These are phyloP conservation scores for Blastomyces emzantsi DNA, from an alignment of 2,329 filamentous ascomycete species.

Conservation along the genomic window DNA sequence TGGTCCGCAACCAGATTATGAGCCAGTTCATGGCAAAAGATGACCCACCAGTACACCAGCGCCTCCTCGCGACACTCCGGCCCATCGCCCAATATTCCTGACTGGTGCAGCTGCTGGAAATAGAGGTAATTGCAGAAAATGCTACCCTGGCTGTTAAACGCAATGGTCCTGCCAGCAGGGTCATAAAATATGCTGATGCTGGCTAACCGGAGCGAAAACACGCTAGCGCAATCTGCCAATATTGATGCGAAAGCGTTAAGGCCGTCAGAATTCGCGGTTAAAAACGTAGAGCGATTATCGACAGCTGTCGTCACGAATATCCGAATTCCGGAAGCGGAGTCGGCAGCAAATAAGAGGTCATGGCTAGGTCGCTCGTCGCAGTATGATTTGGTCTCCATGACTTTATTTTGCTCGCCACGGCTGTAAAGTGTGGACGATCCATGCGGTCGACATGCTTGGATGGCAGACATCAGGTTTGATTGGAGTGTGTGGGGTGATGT, in stretches of 20 bases:
- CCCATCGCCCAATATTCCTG: conserved; percentile 34
- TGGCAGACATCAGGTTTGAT: conserved; percentile 58
- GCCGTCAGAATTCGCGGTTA: conserved; percentile 50
- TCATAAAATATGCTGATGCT: conserved; percentile 85
- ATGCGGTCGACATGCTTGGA: conserved; percentile 68
- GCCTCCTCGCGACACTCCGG: conserved; percentile 52
- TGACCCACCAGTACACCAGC: conserved; percentile 84
- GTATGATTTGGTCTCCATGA: conserved; percentile 77
- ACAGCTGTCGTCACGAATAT: conserved; percentile 59
- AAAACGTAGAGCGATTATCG: conserved; percentile 46
- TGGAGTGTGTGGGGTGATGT: conserved; percentile 36
- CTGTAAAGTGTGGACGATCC: conserved; percentile 66
- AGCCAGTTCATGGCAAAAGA: conserved; percentile 89
- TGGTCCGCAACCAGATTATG: conserved; percentile 82
- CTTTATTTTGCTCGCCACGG: conserved; percentile 58
- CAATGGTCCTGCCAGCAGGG: conserved; percentile 67
- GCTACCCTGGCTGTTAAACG: conserved; percentile 79
- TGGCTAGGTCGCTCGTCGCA: conserved; percentile 70
- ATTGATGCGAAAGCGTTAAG: conserved; percentile 63
- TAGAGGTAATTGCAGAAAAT: conserved; percentile 92
- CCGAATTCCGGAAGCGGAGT: conserved; percentile 62
- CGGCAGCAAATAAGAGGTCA: conserved; percentile 61
- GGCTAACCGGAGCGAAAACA: conserved; percentile 62
- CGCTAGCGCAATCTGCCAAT: conserved; percentile 57
- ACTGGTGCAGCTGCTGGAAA: conserved; percentile 68